Evolutionary conservation across 257 asterid genomes (phyloP).

Genomic region (Fraxinus anomala): DNA sequence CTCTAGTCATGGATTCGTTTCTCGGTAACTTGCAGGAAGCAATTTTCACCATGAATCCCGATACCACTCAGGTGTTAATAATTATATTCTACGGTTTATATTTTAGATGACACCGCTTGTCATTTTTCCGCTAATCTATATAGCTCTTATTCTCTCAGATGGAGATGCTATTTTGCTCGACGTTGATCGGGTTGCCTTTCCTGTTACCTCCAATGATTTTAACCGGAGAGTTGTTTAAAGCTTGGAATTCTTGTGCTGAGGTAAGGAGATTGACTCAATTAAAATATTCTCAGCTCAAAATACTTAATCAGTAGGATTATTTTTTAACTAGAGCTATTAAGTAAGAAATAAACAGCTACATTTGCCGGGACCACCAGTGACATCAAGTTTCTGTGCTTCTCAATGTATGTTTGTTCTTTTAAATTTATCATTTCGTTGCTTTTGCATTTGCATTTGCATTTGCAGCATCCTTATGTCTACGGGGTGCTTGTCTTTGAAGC

Average conservation of each 20-base stretch:
- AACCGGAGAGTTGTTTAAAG: conserved; percentile 72
- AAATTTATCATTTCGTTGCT: background rate
- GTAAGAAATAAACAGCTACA: background rate
- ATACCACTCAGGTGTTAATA: conserved; percentile 75
- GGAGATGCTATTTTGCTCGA: conserved; percentile 92
- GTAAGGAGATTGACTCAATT: conserved; percentile 30
- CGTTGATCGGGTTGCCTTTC: conserved; percentile 78
- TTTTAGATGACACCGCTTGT: background rate
- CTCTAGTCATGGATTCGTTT: conserved; percentile 85
- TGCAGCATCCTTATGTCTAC: conserved; percentile 87
- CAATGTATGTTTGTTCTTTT: background rate
- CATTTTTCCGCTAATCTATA: background rate
- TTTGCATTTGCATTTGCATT: background rate
- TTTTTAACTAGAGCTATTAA: background rate
- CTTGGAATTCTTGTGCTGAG: conserved; percentile 85
- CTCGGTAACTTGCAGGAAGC: conserved; percentile 92
- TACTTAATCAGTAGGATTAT: background rate
- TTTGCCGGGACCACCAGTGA: background rate
- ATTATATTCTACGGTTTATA: background rate
- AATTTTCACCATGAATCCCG: conserved; percentile 80
- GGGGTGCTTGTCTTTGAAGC: conserved; percentile 81
- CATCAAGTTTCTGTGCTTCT: background rate
- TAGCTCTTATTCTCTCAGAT: conserved; percentile 37
- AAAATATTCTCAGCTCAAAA: background rate
- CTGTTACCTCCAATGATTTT: conserved; percentile 72